These are phyloP conservation scores for Metschnikowia santaceciliae DNA, from an alignment of 805 yeast genomes.

Conservation along the genomic window DNA sequence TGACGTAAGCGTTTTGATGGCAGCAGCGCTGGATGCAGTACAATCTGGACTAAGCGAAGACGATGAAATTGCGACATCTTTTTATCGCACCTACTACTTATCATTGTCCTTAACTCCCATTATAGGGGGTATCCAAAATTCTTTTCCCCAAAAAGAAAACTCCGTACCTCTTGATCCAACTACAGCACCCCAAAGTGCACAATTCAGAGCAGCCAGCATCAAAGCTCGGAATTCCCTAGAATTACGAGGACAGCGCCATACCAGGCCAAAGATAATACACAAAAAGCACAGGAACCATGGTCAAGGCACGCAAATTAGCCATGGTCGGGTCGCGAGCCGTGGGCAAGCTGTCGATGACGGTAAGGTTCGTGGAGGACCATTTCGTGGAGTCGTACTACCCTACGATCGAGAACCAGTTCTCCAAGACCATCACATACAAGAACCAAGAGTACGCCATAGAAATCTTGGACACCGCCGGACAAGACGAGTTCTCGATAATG, in stretches of 20 bases:
- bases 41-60: background rate
- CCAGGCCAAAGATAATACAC: background rate
- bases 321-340: constrained; percentile 86
- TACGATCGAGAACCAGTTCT: constrained; percentile 82
- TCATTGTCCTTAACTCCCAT: background rate
- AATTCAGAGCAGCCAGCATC: too few species aligned
- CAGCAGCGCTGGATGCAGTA: background rate
- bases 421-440: constrained; percentile 62
- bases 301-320: constrained; percentile 69
- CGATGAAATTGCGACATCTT: constrained; percentile 1
- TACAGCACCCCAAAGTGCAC: too few species aligned
- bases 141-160: background rate
- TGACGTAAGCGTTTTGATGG: background rate
- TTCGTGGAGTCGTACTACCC: constrained; percentile 89
- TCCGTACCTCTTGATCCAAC: too few species aligned
- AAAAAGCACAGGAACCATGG: constrained; percentile 20
- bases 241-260: too few species aligned
- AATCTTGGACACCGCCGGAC: constrained; percentile 90
- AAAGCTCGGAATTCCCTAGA: too few species aligned
- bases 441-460: constrained; percentile 78
- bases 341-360: constrained; percentile 82
- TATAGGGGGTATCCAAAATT: background rate
- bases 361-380: constrained; percentile 81
- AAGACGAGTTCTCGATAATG: constrained; percentile 81
- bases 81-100: constrained; percentile 1